Evolutionary conservation across 129 eudicot species (phyloP).

Genomic region (Arctium lappa): DNA sequence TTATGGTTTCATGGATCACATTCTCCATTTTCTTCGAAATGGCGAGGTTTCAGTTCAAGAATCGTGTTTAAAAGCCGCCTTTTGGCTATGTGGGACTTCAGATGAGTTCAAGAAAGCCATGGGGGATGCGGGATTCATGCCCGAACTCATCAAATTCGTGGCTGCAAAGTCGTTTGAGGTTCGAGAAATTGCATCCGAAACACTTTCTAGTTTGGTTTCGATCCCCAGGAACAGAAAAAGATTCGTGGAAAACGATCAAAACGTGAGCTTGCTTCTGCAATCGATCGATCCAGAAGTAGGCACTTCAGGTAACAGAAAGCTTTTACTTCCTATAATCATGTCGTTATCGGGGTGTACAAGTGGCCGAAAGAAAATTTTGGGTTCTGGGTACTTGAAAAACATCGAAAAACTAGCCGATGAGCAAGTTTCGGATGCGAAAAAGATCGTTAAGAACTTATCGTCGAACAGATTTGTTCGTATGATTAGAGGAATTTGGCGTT

Average conservation of each 20-base stretch:
- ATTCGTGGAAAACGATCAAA: constrained; percentile 52
- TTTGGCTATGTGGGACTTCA: constrained; percentile 59
- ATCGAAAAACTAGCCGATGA: constrained; percentile 53
- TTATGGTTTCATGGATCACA: constrained; percentile 45
- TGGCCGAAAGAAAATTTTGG: constrained; percentile 52
- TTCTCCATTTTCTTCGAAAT: constrained; percentile 33
- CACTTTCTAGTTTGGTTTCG: constrained; percentile 40
- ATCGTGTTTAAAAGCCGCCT: constrained; percentile 44
- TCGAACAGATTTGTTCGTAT: constrained; percentile 41
- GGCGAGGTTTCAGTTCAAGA: constrained; percentile 53
- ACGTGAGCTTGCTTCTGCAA: constrained; percentile 41
- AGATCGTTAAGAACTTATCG: constrained; percentile 48
- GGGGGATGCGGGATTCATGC: constrained; percentile 65
- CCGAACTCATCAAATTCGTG: constrained; percentile 48
- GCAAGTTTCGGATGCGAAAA: constrained; percentile 54
- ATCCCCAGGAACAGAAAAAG: constrained; percentile 50
- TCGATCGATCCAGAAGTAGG: constrained; percentile 46
- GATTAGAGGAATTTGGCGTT: constrained; percentile 50
- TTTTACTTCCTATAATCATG: constrained; percentile 49
- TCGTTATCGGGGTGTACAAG: constrained; percentile 47
- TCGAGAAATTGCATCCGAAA: constrained; percentile 56
- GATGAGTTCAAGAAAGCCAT: constrained; percentile 48
- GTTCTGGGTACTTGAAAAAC: constrained; percentile 54
- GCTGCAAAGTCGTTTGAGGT: constrained; percentile 47
- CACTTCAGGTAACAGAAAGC: constrained; percentile 43